phyloP scores from a whole-genome alignment of 208 protist species.

The Borovskyia barvae region DNA sequence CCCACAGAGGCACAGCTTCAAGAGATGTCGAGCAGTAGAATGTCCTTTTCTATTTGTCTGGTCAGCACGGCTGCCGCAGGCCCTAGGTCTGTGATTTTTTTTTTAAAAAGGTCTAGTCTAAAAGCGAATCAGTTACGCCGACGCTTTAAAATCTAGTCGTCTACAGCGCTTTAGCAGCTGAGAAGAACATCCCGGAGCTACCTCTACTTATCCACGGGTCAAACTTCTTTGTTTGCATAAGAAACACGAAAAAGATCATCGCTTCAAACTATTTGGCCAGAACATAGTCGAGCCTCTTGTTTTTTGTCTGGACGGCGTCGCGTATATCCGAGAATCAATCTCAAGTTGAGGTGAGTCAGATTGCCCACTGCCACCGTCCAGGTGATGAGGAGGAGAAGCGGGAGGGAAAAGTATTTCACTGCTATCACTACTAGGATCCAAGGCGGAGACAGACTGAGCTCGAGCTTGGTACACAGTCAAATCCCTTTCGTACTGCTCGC shows the following conservation, averaged over 20 bases:
- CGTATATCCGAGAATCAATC: not conserved
- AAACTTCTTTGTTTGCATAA: no score
- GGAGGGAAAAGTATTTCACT: conserved; percentile 1
- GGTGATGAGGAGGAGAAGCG: not conserved
- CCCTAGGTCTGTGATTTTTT: no score
- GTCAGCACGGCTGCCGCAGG: no score
- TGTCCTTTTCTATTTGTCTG: no score
- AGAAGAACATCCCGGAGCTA: no score
- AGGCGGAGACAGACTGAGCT: not conserved
- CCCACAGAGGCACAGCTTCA: no score
- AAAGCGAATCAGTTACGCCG: no score
- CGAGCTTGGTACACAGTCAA: conserved; percentile 6
- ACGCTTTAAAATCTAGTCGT: no score
- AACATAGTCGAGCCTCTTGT: conserved; percentile 6
- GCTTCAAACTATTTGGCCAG: conserved; percentile 41
- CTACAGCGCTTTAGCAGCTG: no score
- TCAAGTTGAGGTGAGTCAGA: not conserved
- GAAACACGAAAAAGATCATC: conserved; percentile 29
- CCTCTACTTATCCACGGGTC: no score
- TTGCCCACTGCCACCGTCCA: not conserved
- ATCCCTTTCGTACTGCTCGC: conserved; percentile 10
- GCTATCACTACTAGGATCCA: conserved; percentile 6
- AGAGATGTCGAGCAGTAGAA: no score
- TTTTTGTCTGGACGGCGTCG: conserved; percentile 5
- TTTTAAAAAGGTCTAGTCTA: no score